Evolutionary conservation across 1,139 yeast genomes (phyloP).

Genomic region (Yueomyces sp.): DNA sequence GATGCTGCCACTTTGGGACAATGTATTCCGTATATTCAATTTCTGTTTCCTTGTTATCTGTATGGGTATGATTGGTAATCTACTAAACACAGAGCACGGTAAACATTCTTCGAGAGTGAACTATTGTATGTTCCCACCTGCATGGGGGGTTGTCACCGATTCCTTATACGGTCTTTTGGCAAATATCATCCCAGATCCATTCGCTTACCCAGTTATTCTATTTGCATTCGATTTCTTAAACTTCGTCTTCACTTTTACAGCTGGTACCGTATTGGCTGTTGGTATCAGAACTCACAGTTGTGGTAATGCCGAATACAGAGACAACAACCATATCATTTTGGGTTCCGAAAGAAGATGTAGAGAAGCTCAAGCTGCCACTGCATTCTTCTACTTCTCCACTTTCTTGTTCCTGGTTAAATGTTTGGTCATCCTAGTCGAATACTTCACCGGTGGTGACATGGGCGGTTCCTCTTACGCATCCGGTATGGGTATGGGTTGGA

Average conservation of each 20-base stretch:
- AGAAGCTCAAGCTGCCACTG: slow-evolving; percentile 84
- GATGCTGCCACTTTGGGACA: slow-evolving; percentile 45
- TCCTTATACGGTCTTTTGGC: slow-evolving; percentile 72
- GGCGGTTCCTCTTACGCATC: neutral
- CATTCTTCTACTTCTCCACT: slow-evolving; percentile 83
- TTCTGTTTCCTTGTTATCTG: slow-evolving; percentile 64
- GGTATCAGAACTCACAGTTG: slow-evolving; percentile 83
- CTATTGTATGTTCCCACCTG: slow-evolving; percentile 76
- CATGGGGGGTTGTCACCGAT: slow-evolving; percentile 73
- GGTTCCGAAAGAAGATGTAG: slow-evolving; percentile 81
- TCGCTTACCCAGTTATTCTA: slow-evolving; percentile 81
- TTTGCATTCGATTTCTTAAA: slow-evolving; percentile 73
- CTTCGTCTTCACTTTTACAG: slow-evolving; percentile 85
- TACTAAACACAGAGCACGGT: slow-evolving; percentile 53
- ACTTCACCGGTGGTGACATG: neutral
- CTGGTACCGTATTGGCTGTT: slow-evolving; percentile 88
- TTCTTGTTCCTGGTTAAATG: slow-evolving; percentile 62
- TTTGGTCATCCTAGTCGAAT: slow-evolving; percentile 28
- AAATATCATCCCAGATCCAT: slow-evolving; percentile 53
- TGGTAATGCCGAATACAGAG: slow-evolving; percentile 49
- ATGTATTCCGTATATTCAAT: slow-evolving; percentile 60
- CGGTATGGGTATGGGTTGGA: neutral
- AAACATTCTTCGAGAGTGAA: slow-evolving; percentile 67
- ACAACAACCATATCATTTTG: slow-evolving; percentile 55
- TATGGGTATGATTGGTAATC: slow-evolving; percentile 77